Evolutionary conservation across 345 rosid species (phyloP).

Genomic region (Syzygium aqueum): DNA sequence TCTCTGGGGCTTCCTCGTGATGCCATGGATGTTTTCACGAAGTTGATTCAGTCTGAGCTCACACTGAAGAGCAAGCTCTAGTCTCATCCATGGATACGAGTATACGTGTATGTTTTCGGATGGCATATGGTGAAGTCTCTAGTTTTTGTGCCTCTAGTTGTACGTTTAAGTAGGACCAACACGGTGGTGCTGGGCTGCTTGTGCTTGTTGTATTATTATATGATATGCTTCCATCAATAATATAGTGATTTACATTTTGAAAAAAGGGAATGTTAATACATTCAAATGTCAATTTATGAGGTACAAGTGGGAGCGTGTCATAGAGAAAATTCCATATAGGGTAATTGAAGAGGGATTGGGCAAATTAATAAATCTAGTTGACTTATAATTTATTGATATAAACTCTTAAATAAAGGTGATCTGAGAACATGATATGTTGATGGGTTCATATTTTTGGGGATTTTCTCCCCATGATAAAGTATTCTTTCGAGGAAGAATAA

Average conservation of each 20-base stretch:
- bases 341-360: background rate
- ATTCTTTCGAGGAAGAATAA: too few relatives aligned
- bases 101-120: background rate
- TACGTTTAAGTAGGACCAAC: background rate
- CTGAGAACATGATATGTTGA: background rate
- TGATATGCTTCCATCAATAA: background rate
- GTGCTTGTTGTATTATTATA: background rate
- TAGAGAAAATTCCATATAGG: background rate
- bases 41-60: background rate
- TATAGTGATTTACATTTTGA: background rate
- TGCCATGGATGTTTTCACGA: background rate
- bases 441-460: background rate
- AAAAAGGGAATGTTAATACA: background rate
- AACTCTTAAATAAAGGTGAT: background rate
- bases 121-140: too few relatives aligned
- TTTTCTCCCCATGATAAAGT: background rate
- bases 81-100: background rate
- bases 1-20: background rate
- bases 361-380: background rate
- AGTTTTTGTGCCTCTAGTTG: background rate
- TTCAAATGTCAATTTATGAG: background rate
- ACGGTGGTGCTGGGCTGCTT: background rate
- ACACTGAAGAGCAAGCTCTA: background rate
- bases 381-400: background rate
- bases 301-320: background rate